phyloP scores from a whole-genome alignment of 495 filamentous ascomycete genomes.

The Talaromyces ruber region DNA sequence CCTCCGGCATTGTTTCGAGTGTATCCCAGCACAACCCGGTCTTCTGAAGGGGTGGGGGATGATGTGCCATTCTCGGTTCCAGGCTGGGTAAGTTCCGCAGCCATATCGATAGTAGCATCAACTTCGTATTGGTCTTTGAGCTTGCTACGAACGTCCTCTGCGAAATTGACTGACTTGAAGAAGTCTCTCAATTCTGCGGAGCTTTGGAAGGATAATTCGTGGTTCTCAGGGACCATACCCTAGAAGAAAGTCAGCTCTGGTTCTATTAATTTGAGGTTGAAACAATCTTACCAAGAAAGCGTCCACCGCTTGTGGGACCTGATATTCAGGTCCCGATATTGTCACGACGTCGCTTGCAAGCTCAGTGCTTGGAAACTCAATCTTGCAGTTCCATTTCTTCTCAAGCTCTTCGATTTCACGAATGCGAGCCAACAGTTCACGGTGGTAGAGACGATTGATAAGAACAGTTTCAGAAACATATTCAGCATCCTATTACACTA shows the following conservation, averaged over 20 bases:
- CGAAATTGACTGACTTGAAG: conserved; percentile 70
- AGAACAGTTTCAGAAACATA: conserved; percentile 88
- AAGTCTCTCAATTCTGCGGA: conserved; percentile 65
- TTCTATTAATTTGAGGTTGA: not conserved
- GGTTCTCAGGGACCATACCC: conserved; percentile 95
- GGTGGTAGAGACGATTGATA: conserved; percentile 91
- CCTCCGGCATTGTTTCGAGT: conserved; percentile 96
- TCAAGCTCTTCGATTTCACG: conserved; percentile 87
- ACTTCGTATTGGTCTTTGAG: conserved; percentile 88
- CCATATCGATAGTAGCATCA: conserved; percentile 59
- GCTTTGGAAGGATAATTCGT: conserved; percentile 78
- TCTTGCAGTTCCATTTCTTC: conserved; percentile 98
- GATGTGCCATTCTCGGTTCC: conserved; percentile 23
- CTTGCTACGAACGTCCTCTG: conserved; percentile 68
- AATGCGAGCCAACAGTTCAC: conserved; percentile 81
- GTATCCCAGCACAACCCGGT: conserved; percentile 61
- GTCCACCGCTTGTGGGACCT: conserved; percentile 92
- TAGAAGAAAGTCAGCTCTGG: conserved; percentile 22
- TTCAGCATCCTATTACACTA: conserved; percentile 65
- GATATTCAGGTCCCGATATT: conserved; percentile 92
- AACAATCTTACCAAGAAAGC: conserved; percentile 65
- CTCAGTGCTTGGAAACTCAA: conserved; percentile 94
- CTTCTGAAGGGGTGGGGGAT: conserved; percentile 31
- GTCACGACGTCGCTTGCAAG: conserved; percentile 93
- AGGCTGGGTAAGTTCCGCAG: conserved; percentile 21